A percentile compares a stretch with the other conserved stretches of the same genome.
Evolutionary conservation across 495 filamentous ascomycete species (phyloP).

Genomic region (Penicillium crystallinum): DNA sequence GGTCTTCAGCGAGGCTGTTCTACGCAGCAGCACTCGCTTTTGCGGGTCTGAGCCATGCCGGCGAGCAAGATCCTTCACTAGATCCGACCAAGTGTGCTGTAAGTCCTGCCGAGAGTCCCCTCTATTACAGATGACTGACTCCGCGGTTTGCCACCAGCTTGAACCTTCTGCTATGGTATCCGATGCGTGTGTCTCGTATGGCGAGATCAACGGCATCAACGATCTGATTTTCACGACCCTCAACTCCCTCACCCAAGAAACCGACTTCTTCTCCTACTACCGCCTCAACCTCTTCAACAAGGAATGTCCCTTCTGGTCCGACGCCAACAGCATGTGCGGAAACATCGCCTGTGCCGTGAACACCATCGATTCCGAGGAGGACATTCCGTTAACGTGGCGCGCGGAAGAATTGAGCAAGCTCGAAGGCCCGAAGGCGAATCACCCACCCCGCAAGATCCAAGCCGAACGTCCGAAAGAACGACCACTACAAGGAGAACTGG

Average conservation of each 20-base stretch:
- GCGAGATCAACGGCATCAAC: conserved; percentile 81
- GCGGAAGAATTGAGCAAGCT: conserved; percentile 88
- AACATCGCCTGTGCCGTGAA: conserved; percentile 98
- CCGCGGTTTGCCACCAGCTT: conserved; percentile 40
- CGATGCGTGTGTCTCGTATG: conserved; percentile 90
- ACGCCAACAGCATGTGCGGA: conserved; percentile 89
- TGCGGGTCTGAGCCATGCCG: conserved; percentile 48
- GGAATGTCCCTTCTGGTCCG: conserved; percentile 92
- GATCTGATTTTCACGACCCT: conserved; percentile 71
- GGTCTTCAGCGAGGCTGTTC: conserved; percentile 61
- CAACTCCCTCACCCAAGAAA: conserved; percentile 72
- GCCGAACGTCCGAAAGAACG: conserved; percentile 58
- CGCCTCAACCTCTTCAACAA: conserved; percentile 94
- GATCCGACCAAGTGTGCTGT: conserved; percentile 60
- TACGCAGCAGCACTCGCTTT: conserved; percentile 74
- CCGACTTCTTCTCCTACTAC: conserved; percentile 98
- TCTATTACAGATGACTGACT: neutral
- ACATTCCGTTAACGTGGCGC: conserved; percentile 88
- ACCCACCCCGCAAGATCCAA: conserved; percentile 72
- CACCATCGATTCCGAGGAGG: conserved; percentile 90
- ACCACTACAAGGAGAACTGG: conserved; percentile 77
- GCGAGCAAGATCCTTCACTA: conserved; percentile 31
- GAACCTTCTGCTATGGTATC: conserved; percentile 62
- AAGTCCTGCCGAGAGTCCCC: conserved; percentile 29
- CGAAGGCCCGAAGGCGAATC: conserved; percentile 83